Percentiles rank a stretch among this genome's conserved stretches.
Evolutionary conservation across 441 rosid genomes (phyloP).

Genomic region (Gossypium trilobum): DNA sequence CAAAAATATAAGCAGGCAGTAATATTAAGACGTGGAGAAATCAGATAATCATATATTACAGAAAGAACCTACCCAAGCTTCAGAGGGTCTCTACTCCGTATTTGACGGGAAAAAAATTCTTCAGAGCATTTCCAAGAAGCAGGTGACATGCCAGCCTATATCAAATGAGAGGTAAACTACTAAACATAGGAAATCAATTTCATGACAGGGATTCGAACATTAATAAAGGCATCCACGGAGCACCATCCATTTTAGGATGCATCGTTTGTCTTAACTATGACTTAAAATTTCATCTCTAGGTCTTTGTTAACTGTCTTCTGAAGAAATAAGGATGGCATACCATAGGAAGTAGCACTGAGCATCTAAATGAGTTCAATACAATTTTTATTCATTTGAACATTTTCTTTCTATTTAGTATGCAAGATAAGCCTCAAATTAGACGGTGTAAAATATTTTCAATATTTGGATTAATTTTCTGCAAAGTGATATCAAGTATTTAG

Average conservation of each 20-base stretch:
- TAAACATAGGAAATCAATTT: slow-evolving; percentile 5
- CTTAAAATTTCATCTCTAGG: not conserved
- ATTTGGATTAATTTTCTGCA: not conserved
- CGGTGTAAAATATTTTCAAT: not conserved
- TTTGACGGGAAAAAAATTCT: slow-evolving; percentile 66
- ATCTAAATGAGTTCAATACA: not conserved
- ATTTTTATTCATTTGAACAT: not conserved
- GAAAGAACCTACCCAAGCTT: slow-evolving; percentile 55
- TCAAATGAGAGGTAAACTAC: slow-evolving; percentile 14
- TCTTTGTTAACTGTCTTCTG: not conserved
- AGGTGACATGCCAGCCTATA: slow-evolving; percentile 66
- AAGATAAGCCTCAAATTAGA: not conserved
- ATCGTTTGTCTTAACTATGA: not conserved
- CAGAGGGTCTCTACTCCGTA: slow-evolving; percentile 86
- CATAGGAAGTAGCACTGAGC: not conserved
- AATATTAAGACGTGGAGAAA: not conserved
- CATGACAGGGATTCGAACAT: not conserved
- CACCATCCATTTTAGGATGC: not conserved
- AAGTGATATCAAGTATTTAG: not conserved
- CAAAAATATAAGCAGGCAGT: not conserved
- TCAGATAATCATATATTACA: not conserved
- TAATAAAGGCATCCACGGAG: not conserved
- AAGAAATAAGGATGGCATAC: not conserved
- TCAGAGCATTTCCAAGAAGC: slow-evolving; percentile 98
- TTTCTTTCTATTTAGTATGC: not conserved